These are phyloP conservation scores for Russula griseocarnosa DNA, from an alignment of 768 basidiomycete species.

Conservation along the genomic window DNA sequence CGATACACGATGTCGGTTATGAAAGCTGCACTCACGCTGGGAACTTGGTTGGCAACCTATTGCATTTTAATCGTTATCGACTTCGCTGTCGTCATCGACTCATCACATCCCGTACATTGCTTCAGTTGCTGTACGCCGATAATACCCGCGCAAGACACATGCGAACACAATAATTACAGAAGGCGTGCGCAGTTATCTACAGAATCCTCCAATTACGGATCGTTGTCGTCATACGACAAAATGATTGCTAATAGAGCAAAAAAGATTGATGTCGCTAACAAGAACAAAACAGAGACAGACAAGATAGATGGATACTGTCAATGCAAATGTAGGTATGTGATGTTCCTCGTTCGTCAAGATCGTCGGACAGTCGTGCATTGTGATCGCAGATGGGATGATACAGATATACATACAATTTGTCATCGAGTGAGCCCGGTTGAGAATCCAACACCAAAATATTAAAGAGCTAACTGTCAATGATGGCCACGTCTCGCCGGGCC, in stretches of 20 bases:
- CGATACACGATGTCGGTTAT: too few species aligned
- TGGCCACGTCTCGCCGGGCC: constrained; percentile 19
- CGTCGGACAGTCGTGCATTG: constrained; percentile 24
- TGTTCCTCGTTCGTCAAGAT: constrained; percentile 26
- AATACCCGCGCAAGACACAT: constrained; percentile 18
- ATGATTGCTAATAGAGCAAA: neutral
- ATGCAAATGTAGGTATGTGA: constrained; percentile 25
- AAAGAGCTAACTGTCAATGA: constrained; percentile 20
- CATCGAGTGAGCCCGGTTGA: constrained; percentile 12
- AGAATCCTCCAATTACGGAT: constrained; percentile 14
- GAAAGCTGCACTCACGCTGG: too few species aligned
- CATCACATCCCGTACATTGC: neutral
- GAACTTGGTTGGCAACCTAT: too few species aligned
- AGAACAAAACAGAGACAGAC: constrained; percentile 3
- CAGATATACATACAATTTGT: constrained; percentile 25
- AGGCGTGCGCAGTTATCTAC: constrained; percentile 22
- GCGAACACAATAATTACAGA: constrained; percentile 24
- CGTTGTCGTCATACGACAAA: neutral
- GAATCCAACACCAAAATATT: neutral
- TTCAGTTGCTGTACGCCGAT: neutral
- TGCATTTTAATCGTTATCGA: too few species aligned
- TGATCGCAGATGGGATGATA: constrained; percentile 22
- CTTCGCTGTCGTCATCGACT: neutral
- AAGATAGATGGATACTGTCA: constrained; percentile 20
- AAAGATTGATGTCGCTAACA: constrained; percentile 14